Evolutionary conservation across 2,329 filamentous ascomycete species (phyloP).

Genomic region (Scedosporium aurantiacum): DNA sequence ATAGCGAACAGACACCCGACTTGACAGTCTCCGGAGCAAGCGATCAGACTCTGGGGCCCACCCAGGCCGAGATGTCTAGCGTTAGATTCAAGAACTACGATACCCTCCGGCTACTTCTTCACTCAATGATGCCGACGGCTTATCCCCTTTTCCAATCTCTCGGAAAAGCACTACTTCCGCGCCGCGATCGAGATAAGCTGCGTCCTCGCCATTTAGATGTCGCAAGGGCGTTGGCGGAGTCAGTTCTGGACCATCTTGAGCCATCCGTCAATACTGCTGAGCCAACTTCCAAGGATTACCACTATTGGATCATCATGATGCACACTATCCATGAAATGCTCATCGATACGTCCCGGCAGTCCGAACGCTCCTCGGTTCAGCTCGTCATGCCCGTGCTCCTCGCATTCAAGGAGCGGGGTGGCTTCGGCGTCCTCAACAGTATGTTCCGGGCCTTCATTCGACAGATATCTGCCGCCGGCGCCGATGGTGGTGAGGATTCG

Average conservation of each 20-base stretch:
- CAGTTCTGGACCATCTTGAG: conserved; percentile 57
- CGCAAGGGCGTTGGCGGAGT: conserved; percentile 57
- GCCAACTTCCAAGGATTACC: conserved; percentile 53
- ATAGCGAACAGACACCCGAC: conserved; percentile 9
- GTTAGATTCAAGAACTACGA: conserved; percentile 61
- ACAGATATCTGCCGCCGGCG: conserved; percentile 27
- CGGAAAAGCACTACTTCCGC: conserved; percentile 68
- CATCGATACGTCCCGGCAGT: conserved; percentile 41
- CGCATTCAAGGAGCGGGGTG: conserved; percentile 73
- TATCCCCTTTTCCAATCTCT: conserved; percentile 77
- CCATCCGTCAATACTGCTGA: conserved; percentile 29
- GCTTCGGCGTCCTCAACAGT: conserved; percentile 61
- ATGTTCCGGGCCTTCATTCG: conserved; percentile 60
- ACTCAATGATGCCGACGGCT: conserved; percentile 68
- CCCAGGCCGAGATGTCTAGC: background rate
- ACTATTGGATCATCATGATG: conserved; percentile 74
- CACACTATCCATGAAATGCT: conserved; percentile 69
- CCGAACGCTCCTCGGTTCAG: conserved; percentile 36
- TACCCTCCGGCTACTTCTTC: conserved; percentile 64
- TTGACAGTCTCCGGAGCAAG: conserved; percentile 21
- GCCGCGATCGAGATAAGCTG: conserved; percentile 56
- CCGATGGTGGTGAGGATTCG: conserved; percentile 30
- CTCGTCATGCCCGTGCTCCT: conserved; percentile 68
- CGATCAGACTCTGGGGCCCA: conserved; percentile 14
- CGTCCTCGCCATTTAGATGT: conserved; percentile 43